phyloP scores from a whole-genome alignment of 441 rosid species.

The Geranium incanum region DNA sequence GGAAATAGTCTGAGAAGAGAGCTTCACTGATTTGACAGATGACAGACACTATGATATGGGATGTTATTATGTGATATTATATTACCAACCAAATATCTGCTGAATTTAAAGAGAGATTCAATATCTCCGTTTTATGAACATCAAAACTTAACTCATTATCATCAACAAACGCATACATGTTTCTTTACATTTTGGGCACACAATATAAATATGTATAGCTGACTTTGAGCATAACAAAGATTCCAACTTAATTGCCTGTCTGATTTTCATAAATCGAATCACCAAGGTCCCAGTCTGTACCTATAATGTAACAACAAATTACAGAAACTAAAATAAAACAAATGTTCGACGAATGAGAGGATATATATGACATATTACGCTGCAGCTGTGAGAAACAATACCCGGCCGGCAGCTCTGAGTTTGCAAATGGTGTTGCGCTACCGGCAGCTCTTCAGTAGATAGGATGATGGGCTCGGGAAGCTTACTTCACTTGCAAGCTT shows the following conservation, averaged over 20 bases:
- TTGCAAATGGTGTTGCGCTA: slow-evolving; percentile 23
- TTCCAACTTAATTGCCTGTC: background rate
- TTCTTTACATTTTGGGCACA: background rate
- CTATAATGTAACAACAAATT: too few species aligned
- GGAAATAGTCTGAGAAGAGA: too few species aligned
- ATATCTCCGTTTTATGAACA: background rate
- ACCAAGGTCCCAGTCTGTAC: background rate
- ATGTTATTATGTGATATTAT: too few species aligned
- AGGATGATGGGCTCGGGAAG: slow-evolving; percentile 67
- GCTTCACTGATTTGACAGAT: too few species aligned
- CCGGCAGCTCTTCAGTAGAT: slow-evolving; percentile 82
- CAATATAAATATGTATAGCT: background rate
- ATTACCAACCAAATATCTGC: too few species aligned
- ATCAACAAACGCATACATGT: background rate
- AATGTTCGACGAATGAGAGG: background rate
- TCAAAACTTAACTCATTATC: background rate
- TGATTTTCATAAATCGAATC: background rate
- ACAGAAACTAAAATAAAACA: background rate
- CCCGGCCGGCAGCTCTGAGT: background rate
- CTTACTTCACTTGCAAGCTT: slow-evolving; percentile 30
- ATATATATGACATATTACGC: background rate
- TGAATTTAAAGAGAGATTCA: too few species aligned
- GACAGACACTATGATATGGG: too few species aligned
- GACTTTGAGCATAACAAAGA: background rate
- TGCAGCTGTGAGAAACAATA: background rate